These are phyloP conservation scores for Leishmania arabica DNA, from an alignment of 208 protist species.

Conservation along the genomic window DNA sequence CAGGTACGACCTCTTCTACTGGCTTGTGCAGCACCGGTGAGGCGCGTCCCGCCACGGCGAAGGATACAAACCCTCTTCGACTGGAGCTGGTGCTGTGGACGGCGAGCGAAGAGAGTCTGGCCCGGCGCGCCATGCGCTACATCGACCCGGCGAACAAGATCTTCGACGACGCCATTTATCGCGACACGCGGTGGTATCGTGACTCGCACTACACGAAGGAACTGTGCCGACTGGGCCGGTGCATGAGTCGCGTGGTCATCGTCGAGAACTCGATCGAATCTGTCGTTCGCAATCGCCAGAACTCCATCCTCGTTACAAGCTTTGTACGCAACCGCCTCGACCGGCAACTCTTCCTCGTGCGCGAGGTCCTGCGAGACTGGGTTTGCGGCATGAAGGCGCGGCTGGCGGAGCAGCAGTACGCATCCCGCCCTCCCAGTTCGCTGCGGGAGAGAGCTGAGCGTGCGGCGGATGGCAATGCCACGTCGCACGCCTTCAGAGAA, in stretches of 20 bases:
- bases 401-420: constrained; percentile 10
- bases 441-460: neutral
- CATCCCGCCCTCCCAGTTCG: neutral
- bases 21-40: constrained; percentile 23
- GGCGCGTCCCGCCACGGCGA: constrained; percentile 23
- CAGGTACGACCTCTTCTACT: neutral
- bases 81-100: constrained; percentile 92
- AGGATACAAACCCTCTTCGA: constrained; percentile 34
- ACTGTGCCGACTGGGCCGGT: constrained; percentile 74
- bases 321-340: constrained; percentile 78
- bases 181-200: constrained; percentile 87
- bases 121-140: constrained; percentile 65
- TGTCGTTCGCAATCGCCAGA: constrained; percentile 73
- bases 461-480: neutral
- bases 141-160: constrained; percentile 74
- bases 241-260: constrained; percentile 77
- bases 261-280: constrained; percentile 92
- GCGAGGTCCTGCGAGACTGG: constrained; percentile 70
- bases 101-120: constrained; percentile 77
- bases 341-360: constrained; percentile 74
- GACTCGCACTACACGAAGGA: constrained; percentile 89
- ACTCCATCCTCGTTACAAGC: constrained; percentile 87
- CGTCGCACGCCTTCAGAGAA: neutral
- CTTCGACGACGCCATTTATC: constrained; percentile 86
- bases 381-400: constrained; percentile 39